Conservation (phyloP, 2,329 filamentous ascomycete species). For the Arachnomyces sp. region DNA sequence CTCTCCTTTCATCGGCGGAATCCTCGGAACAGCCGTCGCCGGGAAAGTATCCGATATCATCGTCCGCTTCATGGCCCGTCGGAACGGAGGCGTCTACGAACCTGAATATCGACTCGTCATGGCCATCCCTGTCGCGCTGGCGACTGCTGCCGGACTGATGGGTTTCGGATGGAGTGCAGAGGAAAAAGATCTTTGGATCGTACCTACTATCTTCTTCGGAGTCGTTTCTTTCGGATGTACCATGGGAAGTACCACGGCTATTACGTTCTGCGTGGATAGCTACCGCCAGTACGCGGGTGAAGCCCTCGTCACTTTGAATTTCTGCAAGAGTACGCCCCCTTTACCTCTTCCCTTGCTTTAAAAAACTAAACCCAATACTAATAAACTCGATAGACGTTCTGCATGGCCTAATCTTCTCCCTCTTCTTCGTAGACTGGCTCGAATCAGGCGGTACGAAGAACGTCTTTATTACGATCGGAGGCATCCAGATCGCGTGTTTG, state of each 20-base stretch:
- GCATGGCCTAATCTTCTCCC: constrained; percentile 78
- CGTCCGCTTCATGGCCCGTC: constrained; percentile 70
- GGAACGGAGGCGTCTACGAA: constrained; percentile 90
- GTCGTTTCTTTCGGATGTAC: constrained; percentile 87
- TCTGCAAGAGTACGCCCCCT: constrained; percentile 67
- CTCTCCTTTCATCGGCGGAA: constrained; percentile 78
- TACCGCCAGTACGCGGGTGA: constrained; percentile 92
- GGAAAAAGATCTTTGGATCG: constrained; percentile 71
- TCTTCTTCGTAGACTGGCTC: constrained; percentile 85
- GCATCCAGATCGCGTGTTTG: constrained; percentile 73
- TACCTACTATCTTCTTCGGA: constrained; percentile 89
- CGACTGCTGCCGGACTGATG: constrained; percentile 80
- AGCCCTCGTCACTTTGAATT: constrained; percentile 87
- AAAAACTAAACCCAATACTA: constrained; percentile 11
- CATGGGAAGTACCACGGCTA: constrained; percentile 79
- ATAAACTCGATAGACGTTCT: constrained; percentile 59
- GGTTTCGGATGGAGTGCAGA: constrained; percentile 91
- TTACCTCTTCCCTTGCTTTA: no score
- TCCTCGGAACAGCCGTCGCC: constrained; percentile 85
- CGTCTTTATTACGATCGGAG: constrained; percentile 75
- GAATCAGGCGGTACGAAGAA: constrained; percentile 63
- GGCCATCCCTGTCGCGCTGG: constrained; percentile 69
- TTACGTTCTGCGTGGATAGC: constrained; percentile 89
- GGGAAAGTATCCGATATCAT: constrained; percentile 81
- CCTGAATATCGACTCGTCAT: constrained; percentile 89